Evolutionary conservation across 176 grass and related monocot genomes (phyloP), one percentile per base, ranked within the genome.

Genomic region (Hordeum marinum): DNA sequence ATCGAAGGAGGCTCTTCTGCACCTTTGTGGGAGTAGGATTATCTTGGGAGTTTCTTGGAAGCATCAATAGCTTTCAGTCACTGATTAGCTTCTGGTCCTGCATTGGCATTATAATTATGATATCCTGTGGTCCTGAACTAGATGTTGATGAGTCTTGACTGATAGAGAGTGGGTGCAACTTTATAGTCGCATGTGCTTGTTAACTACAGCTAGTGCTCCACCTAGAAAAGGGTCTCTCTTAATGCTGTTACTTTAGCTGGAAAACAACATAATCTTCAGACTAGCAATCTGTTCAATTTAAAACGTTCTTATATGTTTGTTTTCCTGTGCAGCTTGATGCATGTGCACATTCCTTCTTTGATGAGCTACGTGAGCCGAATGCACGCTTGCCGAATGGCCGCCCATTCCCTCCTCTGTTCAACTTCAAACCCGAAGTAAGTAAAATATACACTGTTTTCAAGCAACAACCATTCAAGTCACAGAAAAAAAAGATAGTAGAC

Each of bases 391-490:
- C 93, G 32, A 94, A 94, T 89, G 91, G 96, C 11, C 93, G 89
- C 21, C 87, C 89, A 8, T 93, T 98, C 80, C 93, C 96, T 70
- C 89, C 85, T 27, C 83, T 98, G 59, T 98, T 98, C 85, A 94
- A 98, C 90, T 98, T 98, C 74, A 95, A 95, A 64, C 91, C 91
- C 50, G 93, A 98, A 83, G 93, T 98, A 97, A 89, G 74, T 59
- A 23, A 46, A 24, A 14, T 6, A 48, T 75, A 80, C 24, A 80
- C 21, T 58, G 1, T 50, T 39, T 50, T 39, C 35, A 17, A 11
- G 26, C 20, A 36, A 6, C 59, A 61, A 9, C 23, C 18, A 66
- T 86, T 54, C 36, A 15, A 72, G 24, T 12, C 21, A 5, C 2
- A 26, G 9, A 69, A 42, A 66, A 57, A 40, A 54, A 4, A 43